Conservation (phyloP, 331 rosid species). For the Dryas integrifolia region DNA sequence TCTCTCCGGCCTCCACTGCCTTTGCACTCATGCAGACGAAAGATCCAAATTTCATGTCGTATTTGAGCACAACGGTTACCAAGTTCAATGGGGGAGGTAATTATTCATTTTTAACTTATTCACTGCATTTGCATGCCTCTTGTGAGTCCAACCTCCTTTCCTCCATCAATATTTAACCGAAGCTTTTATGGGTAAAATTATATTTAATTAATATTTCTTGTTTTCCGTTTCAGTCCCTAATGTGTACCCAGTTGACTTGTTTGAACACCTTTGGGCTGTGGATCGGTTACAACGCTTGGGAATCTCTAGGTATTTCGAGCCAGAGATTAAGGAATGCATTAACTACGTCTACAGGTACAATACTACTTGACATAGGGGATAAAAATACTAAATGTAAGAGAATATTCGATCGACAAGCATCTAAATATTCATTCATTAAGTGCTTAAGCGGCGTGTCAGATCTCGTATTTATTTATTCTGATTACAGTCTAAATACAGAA, state of each 20-base stretch:
- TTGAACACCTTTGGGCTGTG: constrained; percentile 75
- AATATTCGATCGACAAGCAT: no score
- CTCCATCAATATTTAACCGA: not conserved
- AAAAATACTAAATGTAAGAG: no score
- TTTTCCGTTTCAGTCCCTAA: constrained; percentile 55
- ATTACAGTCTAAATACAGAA: no score
- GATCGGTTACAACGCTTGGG: constrained; percentile 88
- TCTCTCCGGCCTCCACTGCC: constrained; percentile 92
- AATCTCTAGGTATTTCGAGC: constrained; percentile 56
- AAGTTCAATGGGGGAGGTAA: constrained; percentile 93
- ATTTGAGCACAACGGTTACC: constrained; percentile 47
- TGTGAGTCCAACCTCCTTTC: not conserved
- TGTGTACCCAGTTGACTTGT: constrained; percentile 79
- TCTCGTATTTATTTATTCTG: no score
- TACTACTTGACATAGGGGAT: no score
- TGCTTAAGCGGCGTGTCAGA: no score
- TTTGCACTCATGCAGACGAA: constrained; percentile 71
- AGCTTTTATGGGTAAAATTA: no score
- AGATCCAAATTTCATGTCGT: constrained; percentile 54
- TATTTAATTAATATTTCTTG: not conserved
- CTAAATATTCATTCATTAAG: no score
- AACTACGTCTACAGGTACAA: constrained; percentile 57
- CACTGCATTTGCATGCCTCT: not conserved
- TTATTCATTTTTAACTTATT: not conserved
- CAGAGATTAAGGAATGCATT: constrained; percentile 55